These are phyloP conservation scores for Cryptococcus sp. DNA, from an alignment of 1,284 basidiomycete genomes.

Conservation along the genomic window DNA sequence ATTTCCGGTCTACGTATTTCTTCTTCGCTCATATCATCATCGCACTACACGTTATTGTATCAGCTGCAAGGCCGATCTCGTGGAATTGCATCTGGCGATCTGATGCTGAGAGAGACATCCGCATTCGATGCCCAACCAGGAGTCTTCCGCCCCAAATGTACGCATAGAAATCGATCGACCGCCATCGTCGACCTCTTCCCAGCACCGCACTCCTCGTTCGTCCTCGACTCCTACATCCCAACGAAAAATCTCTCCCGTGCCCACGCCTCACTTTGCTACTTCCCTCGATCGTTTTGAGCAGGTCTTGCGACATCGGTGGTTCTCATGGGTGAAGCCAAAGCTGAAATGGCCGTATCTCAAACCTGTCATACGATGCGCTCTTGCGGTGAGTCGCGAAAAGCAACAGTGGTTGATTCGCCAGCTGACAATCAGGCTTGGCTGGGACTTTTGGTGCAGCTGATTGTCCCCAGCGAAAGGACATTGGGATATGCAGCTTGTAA, in stretches of 20 bases:
- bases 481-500: constrained; percentile 41
- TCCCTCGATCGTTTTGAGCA: not conserved
- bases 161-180: too few relatives aligned
- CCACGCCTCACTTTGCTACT: too few relatives aligned
- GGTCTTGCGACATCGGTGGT: constrained; percentile 23
- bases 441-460: constrained; percentile 37
- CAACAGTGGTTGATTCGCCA: not conserved
- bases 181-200: too few relatives aligned
- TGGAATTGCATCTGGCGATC: too few relatives aligned
- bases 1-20: too few relatives aligned
- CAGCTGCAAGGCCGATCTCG: too few relatives aligned
- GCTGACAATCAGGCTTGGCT: constrained; percentile 34
- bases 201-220: not conserved
- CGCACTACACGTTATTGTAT: too few relatives aligned
- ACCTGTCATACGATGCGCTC: constrained; percentile 35
- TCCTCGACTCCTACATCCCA: not conserved
- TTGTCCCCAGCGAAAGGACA: constrained; percentile 26
- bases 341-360: constrained; percentile 30
- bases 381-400: constrained; percentile 37
- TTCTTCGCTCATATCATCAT: too few relatives aligned
- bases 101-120: too few relatives aligned
- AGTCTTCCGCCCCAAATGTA: too few relatives aligned
- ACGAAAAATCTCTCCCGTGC: not conserved
- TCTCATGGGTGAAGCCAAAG: constrained; percentile 38
- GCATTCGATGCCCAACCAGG: too few relatives aligned